phyloP scores from a whole-genome alignment of 1,284 basidiomycete genomes.

The Singerocomus inundabilis region DNA sequence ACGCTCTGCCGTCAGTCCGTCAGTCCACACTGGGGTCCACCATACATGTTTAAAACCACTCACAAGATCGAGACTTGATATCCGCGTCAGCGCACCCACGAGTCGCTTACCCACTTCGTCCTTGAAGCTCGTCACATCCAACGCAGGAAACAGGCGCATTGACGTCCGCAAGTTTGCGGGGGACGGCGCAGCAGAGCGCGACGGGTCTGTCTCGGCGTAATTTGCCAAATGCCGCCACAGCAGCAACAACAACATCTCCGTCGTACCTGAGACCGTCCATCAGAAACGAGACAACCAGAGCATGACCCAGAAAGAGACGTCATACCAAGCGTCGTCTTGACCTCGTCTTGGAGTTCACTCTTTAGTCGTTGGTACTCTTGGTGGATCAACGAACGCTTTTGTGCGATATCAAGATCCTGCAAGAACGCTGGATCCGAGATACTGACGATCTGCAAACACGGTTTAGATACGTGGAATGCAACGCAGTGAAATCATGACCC shows the following conservation, averaged over 20 bases:
- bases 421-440: conserved; percentile 54
- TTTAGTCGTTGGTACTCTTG: conserved; percentile 57
- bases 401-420: conserved; percentile 63
- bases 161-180: conserved; percentile 39
- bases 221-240: conserved; percentile 82
- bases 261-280: conserved; percentile 50
- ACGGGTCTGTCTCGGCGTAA: conserved; percentile 46
- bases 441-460: conserved; percentile 48
- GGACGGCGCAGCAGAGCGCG: conserved; percentile 29
- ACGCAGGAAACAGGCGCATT: conserved; percentile 53
- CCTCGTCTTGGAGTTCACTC: conserved; percentile 42
- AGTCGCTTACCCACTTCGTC: conserved; percentile 54
- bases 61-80: conserved; percentile 54
- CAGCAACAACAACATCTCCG: conserved; percentile 82
- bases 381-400: conserved; percentile 63
- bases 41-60: conserved; percentile 4
- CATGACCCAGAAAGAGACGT: conserved; percentile 8
- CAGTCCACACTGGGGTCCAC: neutral
- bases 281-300: neutral
- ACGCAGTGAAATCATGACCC: conserved; percentile 7
- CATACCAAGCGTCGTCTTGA: conserved; percentile 55
- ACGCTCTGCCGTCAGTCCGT: conserved; percentile 19
- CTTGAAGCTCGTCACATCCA: conserved; percentile 52
- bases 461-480: neutral
- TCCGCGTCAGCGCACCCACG: conserved; percentile 47